Percentiles rank a stretch among this genome's conserved stretches.
Conservation (phyloP, 371 early-diverging fungal species). For the Syncephalastrum monosporum region DNA sequence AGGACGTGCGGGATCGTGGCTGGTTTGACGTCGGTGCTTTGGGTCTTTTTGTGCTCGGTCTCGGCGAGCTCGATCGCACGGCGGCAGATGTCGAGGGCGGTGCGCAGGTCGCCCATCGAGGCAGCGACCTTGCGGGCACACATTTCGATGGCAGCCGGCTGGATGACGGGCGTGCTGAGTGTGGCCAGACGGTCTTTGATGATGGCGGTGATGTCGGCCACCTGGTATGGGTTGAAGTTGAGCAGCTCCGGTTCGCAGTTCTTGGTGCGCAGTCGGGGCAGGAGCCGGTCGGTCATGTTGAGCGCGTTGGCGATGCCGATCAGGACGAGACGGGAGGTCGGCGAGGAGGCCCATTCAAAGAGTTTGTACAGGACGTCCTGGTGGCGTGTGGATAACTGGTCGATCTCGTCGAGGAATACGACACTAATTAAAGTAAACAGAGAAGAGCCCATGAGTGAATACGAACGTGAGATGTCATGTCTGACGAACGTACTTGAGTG, state of each 20-base stretch:
- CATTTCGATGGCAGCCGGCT: constrained; percentile 85
- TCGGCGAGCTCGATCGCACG: constrained; percentile 84
- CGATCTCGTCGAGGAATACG: constrained; percentile 91
- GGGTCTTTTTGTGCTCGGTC: constrained; percentile 53
- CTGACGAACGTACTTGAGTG: constrained; percentile 38
- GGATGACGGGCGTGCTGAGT: constrained; percentile 56
- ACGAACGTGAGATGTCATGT: no score
- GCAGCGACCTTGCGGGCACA: constrained; percentile 92
- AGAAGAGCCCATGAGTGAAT: background rate
- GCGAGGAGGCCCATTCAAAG: constrained; percentile 76
- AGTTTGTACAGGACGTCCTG: constrained; percentile 86
- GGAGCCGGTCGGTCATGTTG: constrained; percentile 84
- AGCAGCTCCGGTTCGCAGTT: constrained; percentile 79
- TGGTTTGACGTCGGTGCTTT: constrained; percentile 46
- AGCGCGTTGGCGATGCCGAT: constrained; percentile 97
- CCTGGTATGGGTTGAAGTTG: constrained; percentile 85
- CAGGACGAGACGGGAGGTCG: constrained; percentile 68
- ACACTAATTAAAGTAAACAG: constrained; percentile 44
- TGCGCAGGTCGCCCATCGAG: constrained; percentile 87
- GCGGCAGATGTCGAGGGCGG: constrained; percentile 88
- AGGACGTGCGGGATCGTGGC: constrained; percentile 81
- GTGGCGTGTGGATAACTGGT: constrained; percentile 76
- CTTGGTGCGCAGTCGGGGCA: constrained; percentile 85
- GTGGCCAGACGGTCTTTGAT: constrained; percentile 77
- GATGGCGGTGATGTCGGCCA: constrained; percentile 78